Base-by-base conservation (phyloP, 1,284 basidiomycete species). In the Vanrija pseudolonga region DNA sequence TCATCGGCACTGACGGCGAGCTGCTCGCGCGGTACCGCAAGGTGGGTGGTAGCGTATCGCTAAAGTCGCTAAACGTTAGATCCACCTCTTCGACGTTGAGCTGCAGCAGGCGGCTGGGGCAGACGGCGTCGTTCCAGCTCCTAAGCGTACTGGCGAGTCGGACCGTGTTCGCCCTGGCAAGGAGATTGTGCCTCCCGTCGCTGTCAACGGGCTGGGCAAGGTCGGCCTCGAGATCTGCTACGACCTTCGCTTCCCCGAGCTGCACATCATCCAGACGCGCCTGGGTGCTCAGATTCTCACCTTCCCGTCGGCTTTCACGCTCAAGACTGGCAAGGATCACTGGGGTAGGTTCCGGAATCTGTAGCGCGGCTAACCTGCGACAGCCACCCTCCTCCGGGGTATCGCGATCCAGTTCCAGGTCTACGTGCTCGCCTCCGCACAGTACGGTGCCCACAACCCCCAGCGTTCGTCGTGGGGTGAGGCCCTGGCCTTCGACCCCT, bases 31-130 rank as follows among this genome's bases (percentile, higher is more conserved):
- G 61, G 4, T 81, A 81, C 57, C 63, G 77, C 26, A 81, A 81
- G 63, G 71, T 73, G 22, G 44, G 66, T 61, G 3, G 17, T 12
- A 19, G 3, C 6, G 19, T 15, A 32, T 45, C 5, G 17, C 18
- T 12, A 28, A 23, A 41, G 23, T 19, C 28, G 28, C 39, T 48
- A 14, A 28, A 11, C 3, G n/a, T 0, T 57, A 77, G 73, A 59
- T 81, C 3, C 81, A 82, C 45, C 69, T 82, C 2, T 81, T 80
- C 62, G 80, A 82, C 53, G 78, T 81, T 4, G 74, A 79, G 45
- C 72, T 80, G 36, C 71, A 55, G 6, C 61, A 65, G 47, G 53
- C 60, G 12, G 50, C 23, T 14, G 36, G 44, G 20, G 53, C 53
- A 18, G 60, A 68, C 24, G 61, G 62, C 5, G 9, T 59, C 53